Evolutionary conservation across 1,284 basidiomycete genomes (phyloP), one percentile per base, ranked within the genome.

Genomic region (Trichosporon asahii): DNA sequence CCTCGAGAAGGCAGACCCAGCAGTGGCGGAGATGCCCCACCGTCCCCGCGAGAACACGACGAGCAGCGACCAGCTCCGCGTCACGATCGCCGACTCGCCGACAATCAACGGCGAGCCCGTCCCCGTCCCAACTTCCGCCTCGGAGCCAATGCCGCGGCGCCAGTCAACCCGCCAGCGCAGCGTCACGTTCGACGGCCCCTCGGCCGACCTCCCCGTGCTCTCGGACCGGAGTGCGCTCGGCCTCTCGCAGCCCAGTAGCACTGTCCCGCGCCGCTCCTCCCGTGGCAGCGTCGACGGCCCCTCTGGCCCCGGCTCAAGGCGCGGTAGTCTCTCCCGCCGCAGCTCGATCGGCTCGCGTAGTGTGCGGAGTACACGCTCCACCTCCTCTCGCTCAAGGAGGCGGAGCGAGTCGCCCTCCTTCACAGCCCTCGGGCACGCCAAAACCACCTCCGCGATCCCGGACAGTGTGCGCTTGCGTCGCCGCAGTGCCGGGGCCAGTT

Each of bases 121-220:
- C 14, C 11, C 55, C n/a, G n/a, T n/a, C n/a, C n/a, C n/a, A n/a
- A n/a, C n/a, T n/a, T n/a, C n/a, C 3, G 14, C 55, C 15, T 18
- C 55, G 7, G 27, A n/a, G 5, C 57, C 15, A 4, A 29, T 11
- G 12, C 35, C 37, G 25, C 40, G 27, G 18, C 64, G 40, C 2
- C 40, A 65, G 25, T 49, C 64, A 9, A 65, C 15, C 23, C 64
- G 64, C 12, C 46, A 44, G 27, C 64, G 64, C 18, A 65, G 64
- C 44, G 64, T 65, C 12, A 65, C 64, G 8, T 65, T 65, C 29
- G 64, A 65, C 29, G 64, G 64, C 1, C 57, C 35, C 35, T 37
- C 57, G 18, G 29, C 27, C 27, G 57, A 29, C 9, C 18, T 31
- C 2, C 57, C 57, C 14, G 57, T 29, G 35, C 35, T 37, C 35